Percentiles rank a stretch among this genome's conserved stretches.
Conservation (phyloP, 805 yeast genomes). For the Monosporozyma yasuniensis region DNA sequence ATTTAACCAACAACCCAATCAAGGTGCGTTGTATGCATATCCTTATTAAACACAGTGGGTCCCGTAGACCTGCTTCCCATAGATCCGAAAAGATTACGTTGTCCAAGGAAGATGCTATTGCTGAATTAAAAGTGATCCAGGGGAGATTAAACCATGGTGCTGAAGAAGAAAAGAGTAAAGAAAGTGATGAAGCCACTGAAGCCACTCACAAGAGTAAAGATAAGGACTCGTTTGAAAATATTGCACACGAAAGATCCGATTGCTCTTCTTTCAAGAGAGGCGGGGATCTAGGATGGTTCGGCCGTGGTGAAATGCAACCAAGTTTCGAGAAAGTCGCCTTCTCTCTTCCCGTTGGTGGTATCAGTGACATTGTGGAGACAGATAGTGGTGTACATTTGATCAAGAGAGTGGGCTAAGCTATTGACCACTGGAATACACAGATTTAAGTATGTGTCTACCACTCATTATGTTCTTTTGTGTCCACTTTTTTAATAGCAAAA, state of each 20-base stretch:
- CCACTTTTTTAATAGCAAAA: neutral
- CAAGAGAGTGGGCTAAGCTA: constrained; percentile 38
- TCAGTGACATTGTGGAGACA: constrained; percentile 75
- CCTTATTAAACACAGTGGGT: constrained; percentile 70
- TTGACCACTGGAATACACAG: neutral
- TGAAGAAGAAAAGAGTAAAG: constrained; percentile 38
- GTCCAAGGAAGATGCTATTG: constrained; percentile 74
- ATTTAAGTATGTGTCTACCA: too few species aligned
- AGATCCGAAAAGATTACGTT: constrained; percentile 67
- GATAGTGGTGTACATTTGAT: constrained; percentile 88
- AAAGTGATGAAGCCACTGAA: neutral
- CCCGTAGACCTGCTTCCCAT: constrained; percentile 91
- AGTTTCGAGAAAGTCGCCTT: constrained; percentile 84
- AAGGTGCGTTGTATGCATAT: constrained; percentile 77
- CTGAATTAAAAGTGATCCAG: constrained; percentile 49
- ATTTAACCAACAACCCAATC: constrained; percentile 49
- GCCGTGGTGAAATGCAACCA: constrained; percentile 92
- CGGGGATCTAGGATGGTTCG: constrained; percentile 88
- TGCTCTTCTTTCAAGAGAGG: constrained; percentile 79
- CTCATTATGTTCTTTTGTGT: neutral
- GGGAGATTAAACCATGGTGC: constrained; percentile 37
- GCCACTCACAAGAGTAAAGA: constrained; percentile 1
- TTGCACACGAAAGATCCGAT: constrained; percentile 80
- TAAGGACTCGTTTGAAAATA: constrained; percentile 40
- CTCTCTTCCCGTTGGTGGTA: constrained; percentile 69